Base-by-base conservation (phyloP, 139 green algal genomes). In the Closterium sp. region DNA sequence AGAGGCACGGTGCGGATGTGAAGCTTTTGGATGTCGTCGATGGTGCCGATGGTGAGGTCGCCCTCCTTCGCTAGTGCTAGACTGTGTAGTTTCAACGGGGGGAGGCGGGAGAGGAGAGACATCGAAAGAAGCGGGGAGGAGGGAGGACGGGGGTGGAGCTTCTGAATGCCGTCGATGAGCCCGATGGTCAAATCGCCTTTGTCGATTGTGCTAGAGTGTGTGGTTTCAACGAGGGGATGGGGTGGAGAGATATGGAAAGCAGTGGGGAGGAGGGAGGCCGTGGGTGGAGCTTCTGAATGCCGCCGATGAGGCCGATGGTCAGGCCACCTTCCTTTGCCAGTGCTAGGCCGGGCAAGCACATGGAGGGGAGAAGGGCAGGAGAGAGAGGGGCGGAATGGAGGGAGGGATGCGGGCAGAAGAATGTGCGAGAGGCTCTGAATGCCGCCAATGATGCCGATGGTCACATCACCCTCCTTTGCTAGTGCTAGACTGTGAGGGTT, bases 1-100 rank as follows among this genome's bases (percentile, higher is more conserved):
- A 99, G 94, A 33, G 97, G 96, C 35, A 99, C 96, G 0, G 95
- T 97, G 33, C 97, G 95, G 38, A 99, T 97, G 95, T 99, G 98
- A 91, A 99, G 96, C 94, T 98, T 98, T 96, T 99, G 98, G 87
- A 97, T 97, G 87, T 97, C 95, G 89, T 99, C 97, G 25, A 98
- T 97, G 33, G 94, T 96, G 84, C 97, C 98, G 76, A 99, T 97
- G 32, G 95, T 97, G 69, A 99, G 93, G 84, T 94, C 86, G 33
- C 90, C 93, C 36, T 97, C 96, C 91, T 97, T 98, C 23, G 84
- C 91, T 3, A 96, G 91, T n/a, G 94, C 94, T 12, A 96, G 93
- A 33, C 91, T 93, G 87, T n/a, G n/a, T n/a, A n/a, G n/a, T n/a
- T n/a, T n/a, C n/a, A n/a, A n/a, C n/a, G n/a, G n/a, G n/a, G n/a